A percentile compares a stretch with the other conserved stretches of the same genome.
Conservation (phyloP, 2,329 filamentous ascomycete species). For the Diaporthe sp. region DNA sequence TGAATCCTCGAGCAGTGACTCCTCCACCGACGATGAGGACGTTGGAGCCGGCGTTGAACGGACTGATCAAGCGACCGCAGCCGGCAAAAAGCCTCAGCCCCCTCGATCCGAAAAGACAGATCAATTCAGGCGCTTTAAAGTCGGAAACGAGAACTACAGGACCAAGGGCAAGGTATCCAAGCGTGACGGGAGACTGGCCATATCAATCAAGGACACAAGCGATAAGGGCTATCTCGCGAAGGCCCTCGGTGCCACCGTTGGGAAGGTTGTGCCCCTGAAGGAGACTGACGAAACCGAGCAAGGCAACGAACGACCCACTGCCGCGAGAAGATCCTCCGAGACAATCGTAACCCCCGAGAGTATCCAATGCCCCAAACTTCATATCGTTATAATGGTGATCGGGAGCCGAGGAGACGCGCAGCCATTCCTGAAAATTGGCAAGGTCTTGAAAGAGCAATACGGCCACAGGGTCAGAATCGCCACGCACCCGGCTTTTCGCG, state of each 20-base stretch:
- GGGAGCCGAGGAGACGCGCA: constrained; percentile 85
- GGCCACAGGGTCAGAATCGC: constrained; percentile 84
- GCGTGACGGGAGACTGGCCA: constrained; percentile 78
- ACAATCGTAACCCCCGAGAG: constrained; percentile 47
- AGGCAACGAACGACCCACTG: constrained; percentile 34
- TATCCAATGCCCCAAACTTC: constrained; percentile 66
- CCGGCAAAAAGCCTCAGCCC: constrained; percentile 5
- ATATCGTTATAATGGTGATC: constrained; percentile 88
- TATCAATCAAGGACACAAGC: constrained; percentile 78
- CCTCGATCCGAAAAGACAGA: constrained; percentile 38
- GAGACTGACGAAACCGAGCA: constrained; percentile 49
- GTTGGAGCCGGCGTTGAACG: constrained; percentile 19
- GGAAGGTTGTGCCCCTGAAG: constrained; percentile 62
- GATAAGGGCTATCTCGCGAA: constrained; percentile 81
- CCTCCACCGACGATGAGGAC: constrained; percentile 47
- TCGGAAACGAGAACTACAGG: constrained; percentile 74
- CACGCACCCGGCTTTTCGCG: constrained; percentile 82
- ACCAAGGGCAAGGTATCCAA: constrained; percentile 76
- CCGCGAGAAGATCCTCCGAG: constrained; percentile 44
- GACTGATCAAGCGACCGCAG: constrained; percentile 24
- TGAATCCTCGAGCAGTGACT: constrained; percentile 43
- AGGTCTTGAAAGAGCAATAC: constrained; percentile 77
- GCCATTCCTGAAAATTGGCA: constrained; percentile 82
- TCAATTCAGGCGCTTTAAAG: constrained; percentile 67
- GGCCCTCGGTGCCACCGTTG: constrained; percentile 75